phyloP scores from a whole-genome alignment of 768 basidiomycete genomes.

The Podaxis sp. region DNA sequence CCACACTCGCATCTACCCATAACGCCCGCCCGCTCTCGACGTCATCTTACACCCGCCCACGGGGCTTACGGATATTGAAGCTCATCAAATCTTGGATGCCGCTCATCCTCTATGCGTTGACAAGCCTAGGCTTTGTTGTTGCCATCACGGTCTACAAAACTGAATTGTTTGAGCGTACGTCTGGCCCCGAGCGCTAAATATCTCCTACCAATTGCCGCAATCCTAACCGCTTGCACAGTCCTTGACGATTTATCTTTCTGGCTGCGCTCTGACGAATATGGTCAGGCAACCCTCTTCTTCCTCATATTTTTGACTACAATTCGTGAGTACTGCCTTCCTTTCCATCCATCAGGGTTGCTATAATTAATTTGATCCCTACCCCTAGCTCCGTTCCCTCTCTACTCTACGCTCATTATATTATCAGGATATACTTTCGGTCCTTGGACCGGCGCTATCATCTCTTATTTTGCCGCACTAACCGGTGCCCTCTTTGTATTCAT shows the following conservation, averaged over 20 bases:
- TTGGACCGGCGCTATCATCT: constrained; percentile 81
- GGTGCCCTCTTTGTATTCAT: constrained; percentile 86
- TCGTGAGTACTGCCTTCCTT: constrained; percentile 52
- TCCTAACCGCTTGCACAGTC: constrained; percentile 38
- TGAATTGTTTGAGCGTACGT: constrained; percentile 80
- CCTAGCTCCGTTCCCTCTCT: constrained; percentile 84
- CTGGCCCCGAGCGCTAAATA: background rate
- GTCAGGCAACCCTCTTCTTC: constrained; percentile 75
- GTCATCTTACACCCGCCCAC: constrained; percentile 30
- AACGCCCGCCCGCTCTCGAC: background rate
- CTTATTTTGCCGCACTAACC: constrained; percentile 81
- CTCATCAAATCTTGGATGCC: constrained; percentile 77
- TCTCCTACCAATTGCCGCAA: constrained; percentile 15
- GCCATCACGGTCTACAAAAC: constrained; percentile 84
- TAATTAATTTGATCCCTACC: background rate
- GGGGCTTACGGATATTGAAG: constrained; percentile 53
- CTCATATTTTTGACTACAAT: constrained; percentile 88
- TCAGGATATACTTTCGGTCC: constrained; percentile 91
- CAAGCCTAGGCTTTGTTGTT: constrained; percentile 73
- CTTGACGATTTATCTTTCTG: constrained; percentile 82
- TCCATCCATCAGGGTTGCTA: background rate
- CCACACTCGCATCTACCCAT: background rate
- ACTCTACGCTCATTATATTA: constrained; percentile 90
- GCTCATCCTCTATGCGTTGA: constrained; percentile 72
- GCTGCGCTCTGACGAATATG: constrained; percentile 72